Evolutionary conservation across 805 yeast species (phyloP).

Genomic region (Metschnikowia proteae): DNA sequence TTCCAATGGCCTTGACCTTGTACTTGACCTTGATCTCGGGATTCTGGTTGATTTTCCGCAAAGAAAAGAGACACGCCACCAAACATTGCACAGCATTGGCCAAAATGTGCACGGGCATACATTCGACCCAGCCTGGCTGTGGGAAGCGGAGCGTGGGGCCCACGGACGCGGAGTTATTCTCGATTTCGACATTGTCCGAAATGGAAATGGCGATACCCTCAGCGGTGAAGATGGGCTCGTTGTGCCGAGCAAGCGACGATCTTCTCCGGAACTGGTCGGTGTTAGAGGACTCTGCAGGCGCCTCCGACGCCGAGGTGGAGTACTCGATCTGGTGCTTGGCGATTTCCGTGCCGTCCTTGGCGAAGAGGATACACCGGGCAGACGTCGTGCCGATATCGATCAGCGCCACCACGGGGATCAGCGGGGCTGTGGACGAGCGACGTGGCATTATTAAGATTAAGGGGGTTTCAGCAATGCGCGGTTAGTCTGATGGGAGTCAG

Average conservation of each 20-base stretch:
- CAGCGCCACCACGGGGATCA: conserved; percentile 53
- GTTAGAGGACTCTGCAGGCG: conserved; percentile 39
- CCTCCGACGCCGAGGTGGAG: conserved; percentile 65
- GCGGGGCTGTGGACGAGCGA: conserved; percentile 40
- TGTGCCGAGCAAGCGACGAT: conserved; percentile 42
- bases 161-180: conserved; percentile 47
- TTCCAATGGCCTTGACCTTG: conserved; percentile 71
- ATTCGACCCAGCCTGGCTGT: conserved; percentile 90
- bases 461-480: too few species aligned
- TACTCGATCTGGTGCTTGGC: conserved; percentile 91
- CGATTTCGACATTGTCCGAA: conserved; percentile 57
- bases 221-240: conserved; percentile 61
- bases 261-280: conserved; percentile 46
- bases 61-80: conserved; percentile 55
- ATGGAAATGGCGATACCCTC: conserved; percentile 71
- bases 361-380: conserved; percentile 80
- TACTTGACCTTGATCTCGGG: conserved; percentile 51
- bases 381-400: conserved; percentile 92
- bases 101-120: conserved; percentile 79
- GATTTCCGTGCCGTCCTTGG: conserved; percentile 67
- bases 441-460: conserved; percentile 31
- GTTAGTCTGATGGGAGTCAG: too few species aligned
- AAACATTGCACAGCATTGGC: conserved; percentile 80
- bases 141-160: conserved; percentile 77
- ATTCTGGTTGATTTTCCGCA: conserved; percentile 53